Conservation (phyloP, 1,139 yeast species). For the Saccharomycopsis hybrid region DNA sequence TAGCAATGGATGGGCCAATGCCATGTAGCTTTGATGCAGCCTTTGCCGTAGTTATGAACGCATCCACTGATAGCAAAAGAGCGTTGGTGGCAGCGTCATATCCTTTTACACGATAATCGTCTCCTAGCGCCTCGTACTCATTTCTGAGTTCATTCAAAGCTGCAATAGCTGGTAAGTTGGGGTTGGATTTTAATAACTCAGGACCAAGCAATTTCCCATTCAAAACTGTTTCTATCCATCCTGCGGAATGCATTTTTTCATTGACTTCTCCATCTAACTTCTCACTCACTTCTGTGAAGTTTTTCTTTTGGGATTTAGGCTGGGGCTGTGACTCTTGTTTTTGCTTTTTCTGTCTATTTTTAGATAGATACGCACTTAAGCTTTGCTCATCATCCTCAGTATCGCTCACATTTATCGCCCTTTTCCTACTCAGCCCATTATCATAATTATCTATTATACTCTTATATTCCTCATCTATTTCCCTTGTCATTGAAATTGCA, state of each 20-base stretch:
- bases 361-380: neutral
- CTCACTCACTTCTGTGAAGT: no score
- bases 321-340: neutral
- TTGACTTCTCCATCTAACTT: no score
- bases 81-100: slow-evolving; percentile 43
- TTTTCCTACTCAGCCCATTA: no score
- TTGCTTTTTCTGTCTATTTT: slow-evolving; percentile 3
- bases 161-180: slow-evolving; percentile 34
- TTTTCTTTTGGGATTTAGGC: slow-evolving; percentile 16
- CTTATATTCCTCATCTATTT: neutral
- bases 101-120: slow-evolving; percentile 38
- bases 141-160: slow-evolving; percentile 34
- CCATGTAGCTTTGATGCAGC: slow-evolving; percentile 40
- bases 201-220: neutral
- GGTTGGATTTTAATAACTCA: slow-evolving; percentile 20
- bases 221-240: slow-evolving; percentile 12
- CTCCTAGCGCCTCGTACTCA: slow-evolving; percentile 36
- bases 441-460: neutral
- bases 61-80: slow-evolving; percentile 27
- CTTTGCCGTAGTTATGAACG: slow-evolving; percentile 32
- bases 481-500: neutral
- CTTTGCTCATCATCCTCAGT: neutral
- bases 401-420: no score
- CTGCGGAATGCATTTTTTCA: slow-evolving; percentile 13
- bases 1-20: slow-evolving; percentile 41